A percentile compares a stretch with the other conserved stretches of the same genome.
phyloP scores from a whole-genome alignment of 1,284 basidiomycete species.

The Farysia itapuensis region DNA sequence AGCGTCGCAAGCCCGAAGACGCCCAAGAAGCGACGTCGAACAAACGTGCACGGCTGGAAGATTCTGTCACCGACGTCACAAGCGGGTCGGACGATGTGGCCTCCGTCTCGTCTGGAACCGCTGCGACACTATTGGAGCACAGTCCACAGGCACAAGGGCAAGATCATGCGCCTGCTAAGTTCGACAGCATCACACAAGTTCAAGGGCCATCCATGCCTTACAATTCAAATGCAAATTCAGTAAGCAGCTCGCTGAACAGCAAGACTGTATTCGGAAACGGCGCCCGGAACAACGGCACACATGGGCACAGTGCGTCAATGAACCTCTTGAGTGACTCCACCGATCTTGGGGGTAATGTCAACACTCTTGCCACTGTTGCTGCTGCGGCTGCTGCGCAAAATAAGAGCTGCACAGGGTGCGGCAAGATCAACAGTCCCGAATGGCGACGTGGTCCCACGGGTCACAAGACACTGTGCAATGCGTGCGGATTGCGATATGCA shows the following conservation, averaged over 20 bases:
- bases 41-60: constrained; percentile 11
- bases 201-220: not conserved
- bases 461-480: constrained; percentile 58
- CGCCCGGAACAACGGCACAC: no score
- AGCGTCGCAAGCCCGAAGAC: constrained; percentile 20
- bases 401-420: constrained; percentile 58
- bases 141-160: not conserved
- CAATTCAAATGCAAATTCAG: not conserved
- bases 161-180: not conserved
- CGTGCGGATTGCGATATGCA: constrained; percentile 56
- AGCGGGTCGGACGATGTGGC: not conserved
- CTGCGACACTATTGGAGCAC: not conserved
- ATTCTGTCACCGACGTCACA: not conserved
- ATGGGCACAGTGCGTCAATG: not conserved
- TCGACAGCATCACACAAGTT: not conserved
- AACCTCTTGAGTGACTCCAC: constrained; percentile 1
- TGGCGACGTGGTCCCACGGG: constrained; percentile 73
- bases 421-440: constrained; percentile 74
- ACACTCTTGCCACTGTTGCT: constrained; percentile 17
- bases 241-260: not conserved
- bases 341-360: constrained; percentile 6
- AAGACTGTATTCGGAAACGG: not conserved
- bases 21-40: constrained; percentile 7
- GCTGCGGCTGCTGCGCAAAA: constrained; percentile 12
- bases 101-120: not conserved